Evolutionary conservation across 208 protist species (phyloP).

Genomic region (Crithidia thermophila): DNA sequence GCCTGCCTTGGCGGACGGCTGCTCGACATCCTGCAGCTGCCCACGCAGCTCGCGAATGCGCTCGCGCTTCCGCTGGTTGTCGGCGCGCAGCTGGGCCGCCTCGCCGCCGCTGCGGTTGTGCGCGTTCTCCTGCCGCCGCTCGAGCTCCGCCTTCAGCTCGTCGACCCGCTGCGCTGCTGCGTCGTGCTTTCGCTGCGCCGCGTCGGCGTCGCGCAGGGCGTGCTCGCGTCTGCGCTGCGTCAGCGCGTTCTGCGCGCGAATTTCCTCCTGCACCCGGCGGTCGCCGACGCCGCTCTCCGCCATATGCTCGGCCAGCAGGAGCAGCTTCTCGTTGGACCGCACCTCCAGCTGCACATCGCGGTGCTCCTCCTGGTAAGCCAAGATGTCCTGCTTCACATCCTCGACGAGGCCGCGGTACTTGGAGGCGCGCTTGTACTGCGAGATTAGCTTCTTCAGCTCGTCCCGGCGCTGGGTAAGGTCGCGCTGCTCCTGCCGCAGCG

Average conservation of each 20-base stretch:
- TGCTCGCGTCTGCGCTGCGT: slow-evolving; percentile 61
- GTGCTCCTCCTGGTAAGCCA: slow-evolving; percentile 50
- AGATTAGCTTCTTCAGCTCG: slow-evolving; percentile 45
- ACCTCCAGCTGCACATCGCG: slow-evolving; percentile 62
- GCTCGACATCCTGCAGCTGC: slow-evolving; percentile 25
- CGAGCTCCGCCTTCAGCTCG: slow-evolving; percentile 31
- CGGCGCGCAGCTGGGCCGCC: slow-evolving; percentile 29
- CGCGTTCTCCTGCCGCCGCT: slow-evolving; percentile 16
- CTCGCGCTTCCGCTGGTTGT: slow-evolving; percentile 43
- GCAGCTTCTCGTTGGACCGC: slow-evolving; percentile 78
- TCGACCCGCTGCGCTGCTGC: slow-evolving; percentile 44
- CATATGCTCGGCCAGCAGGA: slow-evolving; percentile 46
- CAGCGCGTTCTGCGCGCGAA: slow-evolving; percentile 63
- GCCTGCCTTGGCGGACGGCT: background rate
- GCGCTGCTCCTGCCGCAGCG: slow-evolving; percentile 51
- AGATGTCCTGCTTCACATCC: slow-evolving; percentile 56
- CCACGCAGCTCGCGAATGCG: slow-evolving; percentile 35
- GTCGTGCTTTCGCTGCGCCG: slow-evolving; percentile 52
- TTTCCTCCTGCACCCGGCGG: slow-evolving; percentile 62
- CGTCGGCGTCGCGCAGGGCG: slow-evolving; percentile 54
- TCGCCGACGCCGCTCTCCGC: slow-evolving; percentile 35
- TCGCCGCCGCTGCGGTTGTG: slow-evolving; percentile 5
- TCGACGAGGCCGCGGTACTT: slow-evolving; percentile 54
- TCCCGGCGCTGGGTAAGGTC: slow-evolving; percentile 42
- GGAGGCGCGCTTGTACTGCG: slow-evolving; percentile 42